These are phyloP conservation scores for Medicago lupulina DNA, from an alignment of 306 rosid species.

Conservation along the genomic window DNA sequence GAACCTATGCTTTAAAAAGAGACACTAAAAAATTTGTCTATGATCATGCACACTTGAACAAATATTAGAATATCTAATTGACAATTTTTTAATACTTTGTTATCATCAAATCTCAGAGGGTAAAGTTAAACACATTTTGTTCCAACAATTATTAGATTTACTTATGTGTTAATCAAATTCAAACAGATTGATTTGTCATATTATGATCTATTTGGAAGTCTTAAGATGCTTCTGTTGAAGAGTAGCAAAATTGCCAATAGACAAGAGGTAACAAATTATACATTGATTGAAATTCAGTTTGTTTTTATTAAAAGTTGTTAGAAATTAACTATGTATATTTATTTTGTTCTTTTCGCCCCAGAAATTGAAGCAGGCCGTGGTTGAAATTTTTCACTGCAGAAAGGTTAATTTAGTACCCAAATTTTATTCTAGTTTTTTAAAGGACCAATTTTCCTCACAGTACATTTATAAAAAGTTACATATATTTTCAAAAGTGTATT, in stretches of 20 bases:
- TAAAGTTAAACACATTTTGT: too few species aligned
- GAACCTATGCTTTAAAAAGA: too few species aligned
- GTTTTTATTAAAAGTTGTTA: not conserved
- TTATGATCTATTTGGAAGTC: conserved; percentile 85
- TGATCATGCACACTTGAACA: too few species aligned
- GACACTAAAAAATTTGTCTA: too few species aligned
- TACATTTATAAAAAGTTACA: not conserved
- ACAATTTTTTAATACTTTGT: too few species aligned
- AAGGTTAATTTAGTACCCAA: conserved; percentile 57
- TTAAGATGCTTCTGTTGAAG: conserved; percentile 72
- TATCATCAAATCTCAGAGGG: too few species aligned
- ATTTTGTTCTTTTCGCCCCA: conserved; percentile 48
- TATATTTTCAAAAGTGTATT: too few species aligned
- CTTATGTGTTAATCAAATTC: conserved; percentile 2
- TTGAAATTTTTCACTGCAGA: conserved; percentile 71
- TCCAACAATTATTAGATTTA: not conserved
- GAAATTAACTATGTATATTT: conserved; percentile 12
- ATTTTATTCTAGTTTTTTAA: not conserved
- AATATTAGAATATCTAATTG: too few species aligned
- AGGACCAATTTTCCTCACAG: not conserved
- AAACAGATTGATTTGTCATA: conserved; percentile 87
- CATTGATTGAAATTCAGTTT: conserved; percentile 8
- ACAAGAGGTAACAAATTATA: conserved; percentile 70
- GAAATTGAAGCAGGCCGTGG: conserved; percentile 70
- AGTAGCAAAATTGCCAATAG: conserved; percentile 57